Base-by-base conservation (phyloP, 495 filamentous ascomycete species). In the Trichoderma parareesei region DNA sequence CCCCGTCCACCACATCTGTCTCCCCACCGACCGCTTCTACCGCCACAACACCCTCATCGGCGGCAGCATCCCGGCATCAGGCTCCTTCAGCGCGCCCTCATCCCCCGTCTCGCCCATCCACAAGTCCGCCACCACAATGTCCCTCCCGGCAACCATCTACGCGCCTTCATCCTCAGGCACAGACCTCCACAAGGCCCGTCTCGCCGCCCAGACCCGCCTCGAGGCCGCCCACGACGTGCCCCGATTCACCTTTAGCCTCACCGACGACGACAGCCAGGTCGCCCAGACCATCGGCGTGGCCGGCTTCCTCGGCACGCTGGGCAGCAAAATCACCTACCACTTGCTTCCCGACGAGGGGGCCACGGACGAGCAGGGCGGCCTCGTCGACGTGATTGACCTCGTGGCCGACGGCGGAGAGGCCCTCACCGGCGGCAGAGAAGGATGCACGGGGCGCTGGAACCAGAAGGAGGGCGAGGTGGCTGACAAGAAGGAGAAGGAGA, bases 361-460 rank as follows among this genome's bases (percentile, higher is more conserved):
- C 33, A 77, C 74, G 18, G 84, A 87, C 57, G 81, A 84, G 65
- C 73, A 74, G 13, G 79, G 79, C 49, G 83, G 82, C 4, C 69
- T 88, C 44, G 74, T 86, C 1, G 75, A 78, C n/a, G 75, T 87
- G 55, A 71, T 70, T 10, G 84, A 87, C 64, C 65, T 87, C 64
- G 65, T 81, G 3, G 70, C 73, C 16, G 75, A 75, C 8, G 69
- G 74, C n/a, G 79, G 79, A 18, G 79, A 81, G 70, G 71, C 70
- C 43, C 40, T 81, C 40, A 64, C 65, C 20, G 53, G 41, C 62
- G 66, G 70, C 11, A 72, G 75, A 42, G 78, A 82, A 60, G 79
- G 78, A 10, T 88, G 85, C 64, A 75, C 64, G 7, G 85, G 85
- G 3, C 69, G 72, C 57, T 88, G 85, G 85, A 87, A 87, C 68